Evolutionary conservation across 2,329 filamentous ascomycete genomes (phyloP).

Genomic region (Paraconiothyrium brasiliense): DNA sequence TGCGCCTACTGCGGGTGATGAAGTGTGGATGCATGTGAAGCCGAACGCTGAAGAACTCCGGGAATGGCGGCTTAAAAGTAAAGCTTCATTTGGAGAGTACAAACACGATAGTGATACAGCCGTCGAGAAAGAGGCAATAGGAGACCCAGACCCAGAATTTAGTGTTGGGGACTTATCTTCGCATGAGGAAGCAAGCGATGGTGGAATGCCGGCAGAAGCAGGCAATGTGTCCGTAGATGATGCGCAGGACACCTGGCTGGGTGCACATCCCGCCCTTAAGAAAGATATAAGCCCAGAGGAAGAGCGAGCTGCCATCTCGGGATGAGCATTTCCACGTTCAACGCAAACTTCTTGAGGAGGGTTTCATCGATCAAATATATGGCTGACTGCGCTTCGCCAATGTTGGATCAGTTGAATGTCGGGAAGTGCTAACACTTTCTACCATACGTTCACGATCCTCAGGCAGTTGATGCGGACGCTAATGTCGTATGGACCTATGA

Average conservation of each 20-base stretch:
- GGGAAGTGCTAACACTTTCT: too few relatives aligned
- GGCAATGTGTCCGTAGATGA: background rate
- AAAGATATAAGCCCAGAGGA: background rate
- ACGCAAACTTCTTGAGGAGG: too few relatives aligned
- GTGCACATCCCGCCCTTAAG: slow-evolving; percentile 8
- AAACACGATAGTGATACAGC: slow-evolving; percentile 9
- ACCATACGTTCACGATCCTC: too few relatives aligned
- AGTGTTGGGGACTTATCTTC: background rate
- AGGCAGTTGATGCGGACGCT: too few relatives aligned
- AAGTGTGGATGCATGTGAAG: slow-evolving; percentile 64
- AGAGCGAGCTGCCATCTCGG: background rate
- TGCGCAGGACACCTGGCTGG: slow-evolving; percentile 10
- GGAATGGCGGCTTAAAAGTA: slow-evolving; percentile 36
- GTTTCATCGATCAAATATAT: too few relatives aligned
- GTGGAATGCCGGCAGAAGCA: background rate
- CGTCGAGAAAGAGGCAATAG: slow-evolving; percentile 7
- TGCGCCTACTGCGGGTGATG: slow-evolving; percentile 55
- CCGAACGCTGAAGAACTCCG: slow-evolving; percentile 38
- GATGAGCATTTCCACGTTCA: too few relatives aligned
- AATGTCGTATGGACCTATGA: too few relatives aligned
- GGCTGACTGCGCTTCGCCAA: too few relatives aligned
- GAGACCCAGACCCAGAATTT: background rate
- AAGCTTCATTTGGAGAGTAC: slow-evolving; percentile 21
- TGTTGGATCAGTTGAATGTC: too few relatives aligned
- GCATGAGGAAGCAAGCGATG: background rate